phyloP scores from a whole-genome alignment of 768 basidiomycete species.

The Coprinellus micaceus region DNA sequence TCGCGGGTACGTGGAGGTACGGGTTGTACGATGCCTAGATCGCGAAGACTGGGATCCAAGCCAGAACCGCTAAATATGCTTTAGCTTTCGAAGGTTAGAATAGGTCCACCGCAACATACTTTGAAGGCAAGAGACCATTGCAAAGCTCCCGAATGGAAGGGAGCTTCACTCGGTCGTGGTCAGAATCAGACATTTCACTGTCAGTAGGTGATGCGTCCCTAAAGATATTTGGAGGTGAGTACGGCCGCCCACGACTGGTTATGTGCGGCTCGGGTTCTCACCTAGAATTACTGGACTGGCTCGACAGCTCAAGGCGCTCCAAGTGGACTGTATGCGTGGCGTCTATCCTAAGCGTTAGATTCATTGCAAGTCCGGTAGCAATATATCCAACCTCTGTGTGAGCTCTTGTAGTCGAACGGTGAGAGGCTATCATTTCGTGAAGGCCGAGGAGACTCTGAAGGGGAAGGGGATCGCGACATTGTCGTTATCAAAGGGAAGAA shows the following conservation, averaged over 20 bases:
- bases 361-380: background rate
- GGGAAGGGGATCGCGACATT: background rate
- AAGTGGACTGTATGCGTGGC: background rate
- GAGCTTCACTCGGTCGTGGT: background rate
- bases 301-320: background rate
- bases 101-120: background rate
- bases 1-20: background rate
- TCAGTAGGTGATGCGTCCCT: background rate
- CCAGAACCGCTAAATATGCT: background rate
- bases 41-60: background rate
- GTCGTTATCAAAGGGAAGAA: background rate
- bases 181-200: background rate
- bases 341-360: background rate
- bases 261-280: background rate
- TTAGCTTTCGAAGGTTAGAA: background rate
- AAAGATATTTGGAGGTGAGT: background rate
- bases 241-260: background rate
- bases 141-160: constrained; percentile 6
- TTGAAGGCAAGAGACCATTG: constrained; percentile 2
- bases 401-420: background rate
- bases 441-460: background rate
- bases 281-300: background rate
- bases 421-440: background rate
- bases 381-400: background rate
- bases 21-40: constrained; percentile 5